Percentiles rank a stretch among this genome's conserved stretches.
These are phyloP conservation scores for Adansonia gregorii DNA, from an alignment of 441 rosid species.

Conservation along the genomic window DNA sequence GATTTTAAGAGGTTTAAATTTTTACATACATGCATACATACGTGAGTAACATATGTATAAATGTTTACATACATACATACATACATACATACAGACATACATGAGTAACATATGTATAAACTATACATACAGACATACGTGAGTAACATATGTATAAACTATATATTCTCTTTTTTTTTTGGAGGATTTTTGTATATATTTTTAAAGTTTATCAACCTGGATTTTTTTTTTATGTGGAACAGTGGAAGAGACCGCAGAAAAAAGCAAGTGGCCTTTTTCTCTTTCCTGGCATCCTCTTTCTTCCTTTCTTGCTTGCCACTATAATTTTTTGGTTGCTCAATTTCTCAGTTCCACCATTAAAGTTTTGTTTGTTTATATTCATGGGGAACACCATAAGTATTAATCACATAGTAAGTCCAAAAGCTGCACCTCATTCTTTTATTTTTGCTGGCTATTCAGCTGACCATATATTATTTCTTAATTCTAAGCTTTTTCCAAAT, in stretches of 20 bases:
- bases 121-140: neutral
- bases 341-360: constrained; percentile 33
- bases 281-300: constrained; percentile 24
- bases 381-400: constrained; percentile 27
- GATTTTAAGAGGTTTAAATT: neutral
- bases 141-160: neutral
- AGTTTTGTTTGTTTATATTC: constrained; percentile 39
- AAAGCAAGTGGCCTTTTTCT: constrained; percentile 46
- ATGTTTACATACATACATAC: neutral
- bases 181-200: neutral
- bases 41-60: neutral
- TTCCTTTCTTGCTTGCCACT: constrained; percentile 34
- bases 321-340: constrained; percentile 30
- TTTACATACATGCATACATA: neutral
- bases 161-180: neutral
- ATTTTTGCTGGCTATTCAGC: neutral
- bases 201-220: constrained; percentile 29
- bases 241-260: constrained; percentile 23
- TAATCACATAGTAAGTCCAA: constrained; percentile 28
- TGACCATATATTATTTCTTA: constrained; percentile 1
- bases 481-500: neutral
- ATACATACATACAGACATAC: neutral
- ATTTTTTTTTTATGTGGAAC: constrained; percentile 8
- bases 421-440: neutral
- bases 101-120: neutral